phyloP scores from a whole-genome alignment of 1,284 basidiomycete genomes.

The Leccinum fuscescens region DNA sequence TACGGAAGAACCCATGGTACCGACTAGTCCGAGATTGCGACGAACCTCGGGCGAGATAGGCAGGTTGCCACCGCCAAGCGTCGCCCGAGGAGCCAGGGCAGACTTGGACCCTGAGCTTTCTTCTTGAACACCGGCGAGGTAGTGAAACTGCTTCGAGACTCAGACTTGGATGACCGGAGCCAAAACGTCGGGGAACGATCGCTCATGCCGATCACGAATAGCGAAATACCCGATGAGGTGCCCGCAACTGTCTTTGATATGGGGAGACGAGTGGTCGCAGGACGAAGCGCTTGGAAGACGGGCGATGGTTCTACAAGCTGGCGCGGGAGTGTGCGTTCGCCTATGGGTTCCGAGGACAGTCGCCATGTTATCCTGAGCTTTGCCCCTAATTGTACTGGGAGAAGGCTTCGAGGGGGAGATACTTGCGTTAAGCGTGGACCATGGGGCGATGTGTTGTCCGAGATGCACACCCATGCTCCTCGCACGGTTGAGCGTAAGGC shows the following conservation, averaged over 20 bases:
- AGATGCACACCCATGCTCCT: slow-evolving; percentile 33
- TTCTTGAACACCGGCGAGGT: slow-evolving; percentile 53
- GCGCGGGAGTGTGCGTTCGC: slow-evolving; percentile 53
- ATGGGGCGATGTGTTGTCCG: slow-evolving; percentile 63
- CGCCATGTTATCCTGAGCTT: slow-evolving; percentile 12
- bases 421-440: slow-evolving; percentile 50
- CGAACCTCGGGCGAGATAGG: slow-evolving; percentile 52
- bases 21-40: slow-evolving; percentile 57
- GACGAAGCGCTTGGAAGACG: slow-evolving; percentile 58
- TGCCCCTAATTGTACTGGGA: slow-evolving; percentile 12
- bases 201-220: slow-evolving; percentile 8
- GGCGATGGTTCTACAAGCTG: slow-evolving; percentile 46
- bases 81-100: slow-evolving; percentile 30
- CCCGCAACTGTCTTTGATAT: slow-evolving; percentile 14
- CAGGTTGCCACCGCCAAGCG: slow-evolving; percentile 20
- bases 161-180: slow-evolving; percentile 35
- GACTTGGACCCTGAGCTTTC: slow-evolving; percentile 34
- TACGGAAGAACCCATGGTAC: slow-evolving; percentile 62
- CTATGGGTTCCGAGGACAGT: slow-evolving; percentile 43
- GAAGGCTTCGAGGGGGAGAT: slow-evolving; percentile 46
- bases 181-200: slow-evolving; percentile 50
- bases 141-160: slow-evolving; percentile 33
- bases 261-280: slow-evolving; percentile 37
- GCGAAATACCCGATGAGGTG: slow-evolving; percentile 10
- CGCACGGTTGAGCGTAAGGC: slow-evolving; percentile 54